A percentile compares a stretch with the other conserved stretches of the same genome.
phyloP scores from a whole-genome alignment of 192 early-diverging fungal genomes.

The Umbelopsis isabellina region DNA sequence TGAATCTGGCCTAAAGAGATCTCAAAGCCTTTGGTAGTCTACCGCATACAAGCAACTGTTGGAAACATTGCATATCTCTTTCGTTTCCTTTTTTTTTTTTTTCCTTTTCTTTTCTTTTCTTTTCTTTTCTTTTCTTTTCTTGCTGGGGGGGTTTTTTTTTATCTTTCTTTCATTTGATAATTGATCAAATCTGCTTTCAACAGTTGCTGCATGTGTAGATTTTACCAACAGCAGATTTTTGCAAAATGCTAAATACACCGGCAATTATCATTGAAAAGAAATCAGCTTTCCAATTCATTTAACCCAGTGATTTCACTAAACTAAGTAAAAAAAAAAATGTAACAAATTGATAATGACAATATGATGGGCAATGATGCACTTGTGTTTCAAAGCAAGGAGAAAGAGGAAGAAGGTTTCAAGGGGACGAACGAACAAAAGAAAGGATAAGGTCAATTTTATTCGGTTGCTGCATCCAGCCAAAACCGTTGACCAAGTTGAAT shows the following conservation, averaged over 20 bases:
- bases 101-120: not conserved
- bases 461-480: not conserved
- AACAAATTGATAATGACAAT: too few relatives aligned
- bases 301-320: too few relatives aligned
- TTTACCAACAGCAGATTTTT: too few relatives aligned
- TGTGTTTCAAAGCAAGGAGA: too few relatives aligned
- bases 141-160: not conserved
- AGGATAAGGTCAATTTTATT: constrained; percentile 12
- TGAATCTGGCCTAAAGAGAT: not conserved
- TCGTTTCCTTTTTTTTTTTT: not conserved
- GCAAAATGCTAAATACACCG: too few relatives aligned
- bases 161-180: not conserved
- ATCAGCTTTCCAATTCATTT: too few relatives aligned
- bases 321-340: too few relatives aligned
- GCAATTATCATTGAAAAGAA: too few relatives aligned
- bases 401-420: not conserved
- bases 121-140: not conserved
- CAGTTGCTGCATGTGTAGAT: too few relatives aligned
- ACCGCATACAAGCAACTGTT: not conserved
- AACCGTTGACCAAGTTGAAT: not conserved
- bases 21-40: not conserved
- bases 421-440: not conserved
- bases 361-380: too few relatives aligned
- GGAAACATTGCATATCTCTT: not conserved
- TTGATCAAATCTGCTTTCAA: too few relatives aligned